These are phyloP conservation scores for Fusarium sacchari DNA, from an alignment of 2,329 filamentous ascomycete genomes.

Conservation along the genomic window DNA sequence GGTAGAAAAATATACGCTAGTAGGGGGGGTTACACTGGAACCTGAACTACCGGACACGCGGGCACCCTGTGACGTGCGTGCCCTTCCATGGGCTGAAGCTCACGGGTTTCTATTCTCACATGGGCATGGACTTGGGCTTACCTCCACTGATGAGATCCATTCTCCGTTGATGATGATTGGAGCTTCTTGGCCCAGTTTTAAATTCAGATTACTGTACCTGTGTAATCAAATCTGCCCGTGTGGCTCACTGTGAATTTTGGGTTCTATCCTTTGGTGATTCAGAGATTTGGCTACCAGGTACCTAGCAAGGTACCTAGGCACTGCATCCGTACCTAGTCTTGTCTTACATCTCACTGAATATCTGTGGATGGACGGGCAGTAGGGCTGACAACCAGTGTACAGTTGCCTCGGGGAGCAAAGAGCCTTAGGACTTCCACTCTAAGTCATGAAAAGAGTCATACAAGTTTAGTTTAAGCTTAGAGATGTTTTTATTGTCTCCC, in stretches of 20 bases:
- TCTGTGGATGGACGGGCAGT: not conserved
- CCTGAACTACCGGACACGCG: constrained; percentile 33
- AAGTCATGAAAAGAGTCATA: not conserved
- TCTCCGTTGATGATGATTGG: not conserved
- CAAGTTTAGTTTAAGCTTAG: not conserved
- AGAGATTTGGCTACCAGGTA: not conserved
- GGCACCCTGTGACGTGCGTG: constrained; percentile 26
- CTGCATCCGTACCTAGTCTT: not conserved
- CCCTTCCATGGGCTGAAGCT: constrained; percentile 6
- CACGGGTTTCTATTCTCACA: constrained; percentile 20
- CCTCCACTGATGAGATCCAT: not conserved
- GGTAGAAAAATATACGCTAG: constrained; percentile 5
- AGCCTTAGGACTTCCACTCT: not conserved
- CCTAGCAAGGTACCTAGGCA: not conserved
- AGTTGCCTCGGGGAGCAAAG: not conserved
- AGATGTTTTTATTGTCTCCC: not conserved
- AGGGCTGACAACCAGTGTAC: constrained; percentile 8
- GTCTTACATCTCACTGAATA: not conserved
- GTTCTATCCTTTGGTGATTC: not conserved
- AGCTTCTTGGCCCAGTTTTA: not conserved
- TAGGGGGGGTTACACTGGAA: constrained; percentile 15
- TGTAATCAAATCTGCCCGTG: not conserved
- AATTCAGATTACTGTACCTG: not conserved
- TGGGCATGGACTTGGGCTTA: constrained; percentile 11
- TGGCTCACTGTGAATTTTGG: not conserved